phyloP scores from a whole-genome alignment of 2,329 filamentous ascomycete genomes.

The Fusarium sp. region DNA sequence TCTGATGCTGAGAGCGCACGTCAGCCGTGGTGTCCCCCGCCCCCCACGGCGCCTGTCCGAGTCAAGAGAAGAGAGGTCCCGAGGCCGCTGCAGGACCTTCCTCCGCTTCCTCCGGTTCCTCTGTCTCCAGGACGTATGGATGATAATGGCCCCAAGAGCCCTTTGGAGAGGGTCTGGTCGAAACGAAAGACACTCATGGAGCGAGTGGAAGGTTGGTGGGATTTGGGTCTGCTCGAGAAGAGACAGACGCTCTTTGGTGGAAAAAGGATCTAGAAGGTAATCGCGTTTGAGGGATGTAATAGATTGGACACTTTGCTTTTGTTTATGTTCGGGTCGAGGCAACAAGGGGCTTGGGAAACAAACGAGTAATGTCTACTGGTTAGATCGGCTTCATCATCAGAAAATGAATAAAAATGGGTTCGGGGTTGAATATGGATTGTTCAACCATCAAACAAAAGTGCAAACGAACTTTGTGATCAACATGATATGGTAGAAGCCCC shows the following conservation, averaged over 20 bases:
- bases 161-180: slow-evolving; percentile 51
- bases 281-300: slow-evolving; percentile 30
- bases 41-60: slow-evolving; percentile 55
- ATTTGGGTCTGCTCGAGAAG: slow-evolving; percentile 65
- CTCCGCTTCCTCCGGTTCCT: slow-evolving; percentile 51
- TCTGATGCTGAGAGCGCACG: slow-evolving; percentile 50
- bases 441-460: slow-evolving; percentile 9
- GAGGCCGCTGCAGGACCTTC: slow-evolving; percentile 50
- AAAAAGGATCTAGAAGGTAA: slow-evolving; percentile 34
- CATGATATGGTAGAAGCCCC: not conserved
- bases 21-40: slow-evolving; percentile 53
- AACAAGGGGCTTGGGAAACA: slow-evolving; percentile 28
- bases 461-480: not conserved
- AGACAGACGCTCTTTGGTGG: slow-evolving; percentile 56
- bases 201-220: slow-evolving; percentile 69
- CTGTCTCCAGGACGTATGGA: slow-evolving; percentile 39
- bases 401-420: slow-evolving; percentile 41
- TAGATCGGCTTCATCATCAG: slow-evolving; percentile 43
- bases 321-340: slow-evolving; percentile 11
- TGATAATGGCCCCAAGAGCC: slow-evolving; percentile 41
- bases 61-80: slow-evolving; percentile 48
- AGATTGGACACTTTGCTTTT: slow-evolving; percentile 34
- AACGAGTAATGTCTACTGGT: slow-evolving; percentile 51
- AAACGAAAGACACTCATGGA: slow-evolving; percentile 64
- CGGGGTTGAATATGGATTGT: slow-evolving; percentile 21